phyloP scores from a whole-genome alignment of 352 stramenopile genomes.

The Pythium periplocum region DNA sequence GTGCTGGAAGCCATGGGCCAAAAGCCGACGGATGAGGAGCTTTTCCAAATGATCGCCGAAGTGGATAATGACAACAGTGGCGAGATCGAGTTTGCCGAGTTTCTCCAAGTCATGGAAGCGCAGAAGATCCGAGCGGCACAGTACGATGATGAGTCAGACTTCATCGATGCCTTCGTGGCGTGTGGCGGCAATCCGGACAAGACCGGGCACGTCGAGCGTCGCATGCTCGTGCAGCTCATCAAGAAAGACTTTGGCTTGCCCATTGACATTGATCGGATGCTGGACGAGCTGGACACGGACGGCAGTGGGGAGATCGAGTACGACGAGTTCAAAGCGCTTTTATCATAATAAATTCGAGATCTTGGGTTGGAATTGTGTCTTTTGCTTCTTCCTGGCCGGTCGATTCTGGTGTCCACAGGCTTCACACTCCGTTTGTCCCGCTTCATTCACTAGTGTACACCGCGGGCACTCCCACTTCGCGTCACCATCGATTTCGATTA shows the following conservation, averaged over 20 bases:
- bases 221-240: constrained; percentile 91
- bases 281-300: constrained; percentile 94
- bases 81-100: constrained; percentile 97
- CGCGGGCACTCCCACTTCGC: constrained; percentile 63
- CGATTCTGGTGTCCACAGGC: constrained; percentile 55
- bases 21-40: constrained; percentile 95
- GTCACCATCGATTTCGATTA: not conserved
- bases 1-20: constrained; percentile 97
- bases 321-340: constrained; percentile 93
- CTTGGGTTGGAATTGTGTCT: constrained; percentile 78
- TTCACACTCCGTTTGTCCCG: constrained; percentile 42
- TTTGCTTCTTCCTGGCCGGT: constrained; percentile 52
- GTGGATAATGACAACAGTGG: constrained; percentile 92
- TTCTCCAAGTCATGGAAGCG: constrained; percentile 96
- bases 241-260: constrained; percentile 95
- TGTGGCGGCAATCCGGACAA: constrained; percentile 92
- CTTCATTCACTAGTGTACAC: constrained; percentile 78
- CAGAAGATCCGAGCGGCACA: constrained; percentile 94
- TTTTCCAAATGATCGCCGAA: constrained; percentile 97
- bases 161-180: constrained; percentile 96
- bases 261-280: constrained; percentile 96
- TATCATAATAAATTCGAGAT: constrained; percentile 71
- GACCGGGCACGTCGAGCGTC: constrained; percentile 85
- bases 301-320: constrained; percentile 94
- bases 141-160: constrained; percentile 96